Evolutionary conservation across 768 basidiomycete genomes (phyloP).

Genomic region (Boletus fagicola): DNA sequence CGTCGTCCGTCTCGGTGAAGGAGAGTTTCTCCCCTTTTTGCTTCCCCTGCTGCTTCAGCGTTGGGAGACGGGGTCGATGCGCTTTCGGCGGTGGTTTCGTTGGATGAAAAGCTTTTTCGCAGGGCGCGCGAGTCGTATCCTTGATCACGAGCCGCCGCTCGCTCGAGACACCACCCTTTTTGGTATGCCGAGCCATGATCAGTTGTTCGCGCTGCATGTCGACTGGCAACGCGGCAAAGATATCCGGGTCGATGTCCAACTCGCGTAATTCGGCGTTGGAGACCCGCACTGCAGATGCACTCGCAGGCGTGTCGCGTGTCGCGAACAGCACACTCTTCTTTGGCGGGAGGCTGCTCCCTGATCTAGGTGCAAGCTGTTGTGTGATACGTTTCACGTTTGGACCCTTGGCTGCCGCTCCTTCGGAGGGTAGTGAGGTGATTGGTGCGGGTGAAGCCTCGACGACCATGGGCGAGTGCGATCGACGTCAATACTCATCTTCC

Average conservation of each 20-base stretch:
- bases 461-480: constrained; percentile 50
- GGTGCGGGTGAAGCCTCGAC: constrained; percentile 8
- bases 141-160: constrained; percentile 54
- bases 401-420: constrained; percentile 29
- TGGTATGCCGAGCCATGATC: constrained; percentile 51
- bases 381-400: constrained; percentile 57
- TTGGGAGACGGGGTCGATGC: constrained; percentile 45
- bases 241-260: constrained; percentile 71
- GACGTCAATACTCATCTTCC: constrained; percentile 61
- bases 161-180: constrained; percentile 35
- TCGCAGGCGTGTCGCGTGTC: constrained; percentile 29
- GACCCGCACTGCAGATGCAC: constrained; percentile 41
- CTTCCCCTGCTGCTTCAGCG: constrained; percentile 55
- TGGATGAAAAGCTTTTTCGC: constrained; percentile 36
- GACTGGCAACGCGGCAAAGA: constrained; percentile 62
- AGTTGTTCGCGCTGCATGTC: constrained; percentile 76
- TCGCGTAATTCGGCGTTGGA: constrained; percentile 56
- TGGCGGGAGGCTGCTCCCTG: constrained; percentile 40
- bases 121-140: constrained; percentile 24
- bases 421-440: constrained; percentile 8
- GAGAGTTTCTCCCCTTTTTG: constrained; percentile 51
- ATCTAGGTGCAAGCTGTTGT: constrained; percentile 59
- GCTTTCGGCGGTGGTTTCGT: constrained; percentile 59
- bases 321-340: constrained; percentile 39
- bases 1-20: constrained; percentile 66